phyloP scores from a whole-genome alignment of 1,139 yeast species.

The Geotrichum restrictum region DNA sequence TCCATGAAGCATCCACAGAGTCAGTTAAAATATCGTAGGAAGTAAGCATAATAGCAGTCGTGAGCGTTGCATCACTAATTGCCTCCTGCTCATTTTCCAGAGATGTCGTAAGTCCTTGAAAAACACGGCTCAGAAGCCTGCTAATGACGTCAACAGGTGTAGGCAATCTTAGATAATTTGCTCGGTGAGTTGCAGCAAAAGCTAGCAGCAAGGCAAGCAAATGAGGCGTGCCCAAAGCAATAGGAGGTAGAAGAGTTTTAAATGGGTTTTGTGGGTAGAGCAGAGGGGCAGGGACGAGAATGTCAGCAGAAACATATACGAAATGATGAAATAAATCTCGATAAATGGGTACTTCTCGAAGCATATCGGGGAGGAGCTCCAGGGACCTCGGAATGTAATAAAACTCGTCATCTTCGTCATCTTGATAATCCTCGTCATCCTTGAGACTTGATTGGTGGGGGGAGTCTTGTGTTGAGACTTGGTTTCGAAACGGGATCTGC shows the following conservation, averaged over 20 bases:
- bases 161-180: slow-evolving; percentile 36
- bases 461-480: not conserved
- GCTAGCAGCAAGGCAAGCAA: slow-evolving; percentile 61
- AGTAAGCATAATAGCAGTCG: slow-evolving; percentile 57
- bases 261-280: slow-evolving; percentile 65
- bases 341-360: slow-evolving; percentile 56
- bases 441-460: slow-evolving; percentile 13
- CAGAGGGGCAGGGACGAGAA: slow-evolving; percentile 64
- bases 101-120: slow-evolving; percentile 54
- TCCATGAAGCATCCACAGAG: slow-evolving; percentile 27
- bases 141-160: slow-evolving; percentile 49
- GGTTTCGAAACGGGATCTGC: slow-evolving; percentile 25
- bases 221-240: slow-evolving; percentile 60
- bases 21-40: slow-evolving; percentile 57
- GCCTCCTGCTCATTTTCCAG: slow-evolving; percentile 53
- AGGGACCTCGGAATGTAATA: slow-evolving; percentile 48
- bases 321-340: slow-evolving; percentile 61
- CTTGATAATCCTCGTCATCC: not conserved
- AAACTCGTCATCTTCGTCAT: slow-evolving; percentile 5
- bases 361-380: slow-evolving; percentile 54
- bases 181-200: slow-evolving; percentile 56
- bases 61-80: slow-evolving; percentile 60
- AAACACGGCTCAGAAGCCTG: slow-evolving; percentile 52
- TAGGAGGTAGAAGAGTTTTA: slow-evolving; percentile 57
- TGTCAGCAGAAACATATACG: slow-evolving; percentile 58